A percentile compares a stretch with the other conserved stretches of the same genome.
These are phyloP conservation scores for Coprinopsis strossmayeri DNA, from an alignment of 768 basidiomycete genomes.

Conservation along the genomic window DNA sequence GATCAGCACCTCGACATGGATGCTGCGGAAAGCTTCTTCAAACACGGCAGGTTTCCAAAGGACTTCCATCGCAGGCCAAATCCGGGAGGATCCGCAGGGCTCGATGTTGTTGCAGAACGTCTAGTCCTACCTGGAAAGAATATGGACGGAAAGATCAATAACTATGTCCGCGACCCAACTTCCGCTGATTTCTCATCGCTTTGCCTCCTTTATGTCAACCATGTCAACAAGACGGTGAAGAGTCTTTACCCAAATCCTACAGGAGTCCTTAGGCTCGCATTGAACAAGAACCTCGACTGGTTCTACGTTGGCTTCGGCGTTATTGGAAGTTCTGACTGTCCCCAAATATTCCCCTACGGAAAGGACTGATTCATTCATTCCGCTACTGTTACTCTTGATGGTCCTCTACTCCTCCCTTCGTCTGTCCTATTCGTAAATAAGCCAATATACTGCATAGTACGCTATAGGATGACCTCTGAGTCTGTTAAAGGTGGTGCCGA, in stretches of 20 bases:
- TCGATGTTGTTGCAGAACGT: slow-evolving; percentile 4
- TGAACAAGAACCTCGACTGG: slow-evolving; percentile 13
- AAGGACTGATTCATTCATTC: no score
- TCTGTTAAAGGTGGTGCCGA: no score
- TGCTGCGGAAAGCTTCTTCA: slow-evolving; percentile 16
- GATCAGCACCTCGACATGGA: slow-evolving; percentile 9
- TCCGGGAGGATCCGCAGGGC: slow-evolving; percentile 5
- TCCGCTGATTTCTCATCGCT: slow-evolving; percentile 9
- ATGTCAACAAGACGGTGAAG: slow-evolving; percentile 12
- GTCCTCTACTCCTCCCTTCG: no score
- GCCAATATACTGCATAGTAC: no score
- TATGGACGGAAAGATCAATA: slow-evolving; percentile 7
- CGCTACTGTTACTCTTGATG: no score
- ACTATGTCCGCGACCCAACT: slow-evolving; percentile 12
- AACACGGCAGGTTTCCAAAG: slow-evolving; percentile 13
- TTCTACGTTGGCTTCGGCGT: slow-evolving; percentile 7
- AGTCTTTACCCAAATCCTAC: slow-evolving; percentile 17
- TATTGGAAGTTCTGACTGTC: neutral
- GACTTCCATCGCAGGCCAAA: slow-evolving; percentile 12
- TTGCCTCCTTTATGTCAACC: slow-evolving; percentile 14
- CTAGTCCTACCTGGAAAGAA: slow-evolving; percentile 15
- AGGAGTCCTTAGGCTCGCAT: slow-evolving; percentile 8
- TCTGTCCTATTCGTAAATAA: no score
- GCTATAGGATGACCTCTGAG: no score
- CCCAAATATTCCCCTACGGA: slow-evolving; percentile 14